phyloP scores from a whole-genome alignment of 1,139 yeast genomes.

The Candida tetrigidarum region DNA sequence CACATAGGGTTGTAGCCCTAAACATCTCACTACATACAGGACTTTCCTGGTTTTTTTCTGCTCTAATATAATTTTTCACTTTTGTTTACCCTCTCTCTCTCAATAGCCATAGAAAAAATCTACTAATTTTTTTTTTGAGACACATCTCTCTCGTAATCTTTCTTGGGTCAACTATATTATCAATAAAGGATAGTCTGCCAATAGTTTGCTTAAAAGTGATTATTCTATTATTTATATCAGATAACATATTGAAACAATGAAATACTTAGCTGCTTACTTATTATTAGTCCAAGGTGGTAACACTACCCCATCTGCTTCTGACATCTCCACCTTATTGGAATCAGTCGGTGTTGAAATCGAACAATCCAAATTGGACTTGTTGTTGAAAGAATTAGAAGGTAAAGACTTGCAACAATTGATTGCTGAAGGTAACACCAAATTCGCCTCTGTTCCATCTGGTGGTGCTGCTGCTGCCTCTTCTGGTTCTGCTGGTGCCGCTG shows the following conservation, averaged over 20 bases:
- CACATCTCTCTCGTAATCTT: background rate
- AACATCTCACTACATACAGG: background rate
- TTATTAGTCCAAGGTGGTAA: slow-evolving; percentile 87
- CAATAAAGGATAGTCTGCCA: slow-evolving; percentile 62
- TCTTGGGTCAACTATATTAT: slow-evolving; percentile 12
- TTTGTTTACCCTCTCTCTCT: background rate
- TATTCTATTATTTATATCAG: slow-evolving; percentile 43
- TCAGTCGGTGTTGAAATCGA: slow-evolving; percentile 83
- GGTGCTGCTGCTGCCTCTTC: slow-evolving; percentile 75
- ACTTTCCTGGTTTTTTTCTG: too few relatives aligned
- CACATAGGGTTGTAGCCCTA: slow-evolving; percentile 8
- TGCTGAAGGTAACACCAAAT: slow-evolving; percentile 80
- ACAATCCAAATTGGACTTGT: slow-evolving; percentile 67
- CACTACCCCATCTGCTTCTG: slow-evolving; percentile 75
- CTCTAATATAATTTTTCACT: too few relatives aligned
- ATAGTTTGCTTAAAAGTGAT: slow-evolving; percentile 58
- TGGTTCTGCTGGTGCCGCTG: slow-evolving; percentile 47
- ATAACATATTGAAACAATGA: slow-evolving; percentile 43
- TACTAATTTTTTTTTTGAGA: background rate
- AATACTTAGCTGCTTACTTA: slow-evolving; percentile 91
- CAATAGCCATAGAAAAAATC: background rate
- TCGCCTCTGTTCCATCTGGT: slow-evolving; percentile 83
- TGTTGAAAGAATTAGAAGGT: slow-evolving; percentile 76
- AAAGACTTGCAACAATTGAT: slow-evolving; percentile 75
- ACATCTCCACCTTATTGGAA: slow-evolving; percentile 71